Base-by-base conservation (phyloP, 2,329 filamentous ascomycete species). In the Colletotrichum somersetense region DNA sequence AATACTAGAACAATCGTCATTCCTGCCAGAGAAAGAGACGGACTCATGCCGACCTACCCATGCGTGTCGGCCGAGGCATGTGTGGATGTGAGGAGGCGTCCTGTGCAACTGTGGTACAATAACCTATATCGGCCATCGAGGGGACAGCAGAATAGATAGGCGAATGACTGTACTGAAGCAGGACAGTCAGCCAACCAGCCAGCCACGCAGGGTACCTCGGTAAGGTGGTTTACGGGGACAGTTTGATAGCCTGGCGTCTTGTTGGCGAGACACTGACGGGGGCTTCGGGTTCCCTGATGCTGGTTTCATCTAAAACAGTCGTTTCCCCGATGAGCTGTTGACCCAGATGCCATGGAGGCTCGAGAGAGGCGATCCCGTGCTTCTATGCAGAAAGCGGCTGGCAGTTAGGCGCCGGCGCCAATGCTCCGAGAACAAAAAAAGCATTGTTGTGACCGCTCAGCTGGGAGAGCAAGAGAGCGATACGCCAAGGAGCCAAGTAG, bases 381-480 rank as follows among this genome's bases (percentile, higher is more conserved):
- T 38, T 35, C 53, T n/a, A 38, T 20, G 53, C 53, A 56, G 53
- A 56, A 56, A 56, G 38, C 38, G 56, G 40, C 38, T 38, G 35
- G 50, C 48, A 38, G 11, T 52, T 26, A 44, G 18, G 46, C 62
- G 46, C 48, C 56, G 23, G 40, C 42, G 65, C 65, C 65, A 64
- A 64, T 62, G 59, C 53, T 72, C 64, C 53, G 66, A 63, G 65
- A 72, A 72, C 30, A 55, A 68, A 69, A 64, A 64, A 71, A 72
- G 65, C 38, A 69, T 69, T 42, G 58, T 64, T 23, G 33, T 62
- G 58, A 56, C 46, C 53, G 46, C 16, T 64, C 26, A 38, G 65
- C 44, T 59, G 66, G 69, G 53, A 63, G 59, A 58, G 38, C 5
- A 50, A 18, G 30, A 62, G 59, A 35, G 23, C 23, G 23, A 35